Evolutionary conservation across 768 basidiomycete genomes (phyloP).

Genomic region (Tulasnella sp.): DNA sequence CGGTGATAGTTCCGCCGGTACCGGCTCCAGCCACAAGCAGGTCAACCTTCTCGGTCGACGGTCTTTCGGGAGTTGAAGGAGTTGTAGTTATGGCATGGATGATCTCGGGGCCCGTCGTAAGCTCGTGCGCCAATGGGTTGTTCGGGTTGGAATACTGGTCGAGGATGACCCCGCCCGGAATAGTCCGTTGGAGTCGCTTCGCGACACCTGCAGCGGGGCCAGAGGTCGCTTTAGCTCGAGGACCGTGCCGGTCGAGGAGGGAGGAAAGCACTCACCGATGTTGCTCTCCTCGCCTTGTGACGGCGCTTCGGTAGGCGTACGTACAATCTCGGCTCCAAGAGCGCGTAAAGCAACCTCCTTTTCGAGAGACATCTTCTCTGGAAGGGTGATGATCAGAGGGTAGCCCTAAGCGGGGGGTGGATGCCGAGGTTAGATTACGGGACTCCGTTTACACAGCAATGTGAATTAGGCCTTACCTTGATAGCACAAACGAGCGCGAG

Average conservation of each 20-base stretch:
- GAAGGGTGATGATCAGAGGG: constrained; percentile 83
- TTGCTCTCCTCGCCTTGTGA: constrained; percentile 89
- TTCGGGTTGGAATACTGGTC: constrained; percentile 73
- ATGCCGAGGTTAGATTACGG: constrained; percentile 41
- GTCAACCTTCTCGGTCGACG: constrained; percentile 73
- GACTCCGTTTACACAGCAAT: constrained; percentile 34
- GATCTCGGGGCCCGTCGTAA: constrained; percentile 88
- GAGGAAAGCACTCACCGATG: constrained; percentile 62
- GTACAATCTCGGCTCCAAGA: constrained; percentile 89
- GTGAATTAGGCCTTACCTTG: constrained; percentile 57
- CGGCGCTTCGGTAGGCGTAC: constrained; percentile 85
- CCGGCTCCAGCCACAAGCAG: constrained; percentile 83
- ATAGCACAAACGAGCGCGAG: constrained; percentile 90
- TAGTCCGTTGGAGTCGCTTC: constrained; percentile 65
- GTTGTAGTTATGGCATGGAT: constrained; percentile 69
- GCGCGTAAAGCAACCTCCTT: constrained; percentile 91
- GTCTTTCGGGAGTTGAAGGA: constrained; percentile 53
- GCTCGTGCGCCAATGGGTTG: constrained; percentile 89
- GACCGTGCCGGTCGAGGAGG: constrained; percentile 36
- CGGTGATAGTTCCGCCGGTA: constrained; percentile 94
- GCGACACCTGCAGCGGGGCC: constrained; percentile 67
- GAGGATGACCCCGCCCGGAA: constrained; percentile 81
- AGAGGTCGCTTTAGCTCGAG: constrained; percentile 73
- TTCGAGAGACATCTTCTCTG: constrained; percentile 95
- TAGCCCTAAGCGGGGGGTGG: constrained; percentile 81